Evolutionary conservation across 1,284 basidiomycete species (phyloP).

Genomic region (Leccinum subrobustum): DNA sequence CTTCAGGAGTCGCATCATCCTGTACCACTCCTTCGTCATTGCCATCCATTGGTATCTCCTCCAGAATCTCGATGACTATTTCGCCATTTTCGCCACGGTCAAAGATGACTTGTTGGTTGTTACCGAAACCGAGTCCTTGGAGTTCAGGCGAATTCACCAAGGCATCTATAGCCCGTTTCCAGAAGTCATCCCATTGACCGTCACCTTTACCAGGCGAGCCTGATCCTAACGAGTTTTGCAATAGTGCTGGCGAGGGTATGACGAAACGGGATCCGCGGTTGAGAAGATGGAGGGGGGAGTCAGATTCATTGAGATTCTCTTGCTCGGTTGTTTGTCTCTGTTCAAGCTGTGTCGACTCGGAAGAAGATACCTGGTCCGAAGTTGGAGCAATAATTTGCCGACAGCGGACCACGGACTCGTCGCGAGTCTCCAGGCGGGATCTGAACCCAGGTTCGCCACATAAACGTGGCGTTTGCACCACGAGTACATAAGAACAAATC

Average conservation of each 20-base stretch:
- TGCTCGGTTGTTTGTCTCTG: slow-evolving; percentile 32
- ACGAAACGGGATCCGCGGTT: slow-evolving; percentile 51
- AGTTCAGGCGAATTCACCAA: slow-evolving; percentile 39
- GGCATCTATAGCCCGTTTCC: slow-evolving; percentile 41
- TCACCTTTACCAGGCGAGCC: slow-evolving; percentile 16
- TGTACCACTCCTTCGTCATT: slow-evolving; percentile 27
- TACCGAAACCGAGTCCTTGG: slow-evolving; percentile 27
- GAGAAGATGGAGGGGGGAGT: slow-evolving; percentile 53
- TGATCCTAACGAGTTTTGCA: slow-evolving; percentile 21
- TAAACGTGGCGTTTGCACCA: slow-evolving; percentile 89
- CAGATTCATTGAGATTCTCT: slow-evolving; percentile 36
- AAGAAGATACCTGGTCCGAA: slow-evolving; percentile 28
- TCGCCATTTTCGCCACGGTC: slow-evolving; percentile 50
- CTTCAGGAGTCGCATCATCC: slow-evolving; percentile 29
- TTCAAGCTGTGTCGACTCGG: slow-evolving; percentile 35
- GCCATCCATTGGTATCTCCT: slow-evolving; percentile 43
- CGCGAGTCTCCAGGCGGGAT: slow-evolving; percentile 63
- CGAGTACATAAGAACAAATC: slow-evolving; percentile 88
- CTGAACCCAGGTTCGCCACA: slow-evolving; percentile 90
- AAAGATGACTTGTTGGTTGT: slow-evolving; percentile 38
- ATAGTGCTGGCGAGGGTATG: slow-evolving; percentile 34
- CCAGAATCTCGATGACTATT: slow-evolving; percentile 56
- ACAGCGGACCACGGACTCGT: slow-evolving; percentile 71
- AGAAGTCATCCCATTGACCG: slow-evolving; percentile 27
- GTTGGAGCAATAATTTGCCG: slow-evolving; percentile 59